phyloP scores from a whole-genome alignment of 345 rosid genomes.

The Combretum micranthum region DNA sequence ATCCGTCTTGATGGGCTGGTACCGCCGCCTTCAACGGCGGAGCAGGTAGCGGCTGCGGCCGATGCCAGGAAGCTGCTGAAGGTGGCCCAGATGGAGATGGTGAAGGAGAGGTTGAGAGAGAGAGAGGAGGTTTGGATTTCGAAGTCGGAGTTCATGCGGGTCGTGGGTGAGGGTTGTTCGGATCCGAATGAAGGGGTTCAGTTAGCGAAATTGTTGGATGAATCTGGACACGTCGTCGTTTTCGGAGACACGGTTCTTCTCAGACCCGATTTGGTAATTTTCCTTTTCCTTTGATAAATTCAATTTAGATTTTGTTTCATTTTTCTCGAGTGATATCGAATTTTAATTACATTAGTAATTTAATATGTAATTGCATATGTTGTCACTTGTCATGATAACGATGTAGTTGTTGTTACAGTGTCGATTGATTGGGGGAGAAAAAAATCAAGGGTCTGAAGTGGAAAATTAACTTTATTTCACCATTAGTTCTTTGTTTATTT shows the following conservation, averaged over 20 bases:
- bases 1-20: constrained; percentile 48
- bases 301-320: background rate
- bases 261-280: constrained; percentile 70
- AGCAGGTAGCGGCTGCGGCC: constrained; percentile 20
- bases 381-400: too few species aligned
- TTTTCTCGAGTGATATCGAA: too few species aligned
- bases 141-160: constrained; percentile 45
- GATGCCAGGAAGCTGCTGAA: constrained; percentile 68
- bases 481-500: background rate
- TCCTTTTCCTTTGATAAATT: background rate
- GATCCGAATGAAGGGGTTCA: constrained; percentile 43
- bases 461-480: background rate
- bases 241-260: constrained; percentile 60
- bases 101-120: constrained; percentile 53
- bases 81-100: constrained; percentile 60
- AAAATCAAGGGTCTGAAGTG: too few species aligned
- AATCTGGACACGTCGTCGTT: constrained; percentile 73
- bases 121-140: constrained; percentile 43
- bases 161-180: constrained; percentile 47
- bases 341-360: too few species aligned
- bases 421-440: too few species aligned
- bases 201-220: constrained; percentile 62
- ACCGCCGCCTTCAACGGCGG: constrained; percentile 22
- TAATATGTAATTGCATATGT: too few species aligned
- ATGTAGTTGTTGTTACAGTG: too few species aligned